Percentiles rank a stretch among this genome's conserved stretches.
Conservation (phyloP, 345 rosid species). For the Streptanthus diversifolius region DNA sequence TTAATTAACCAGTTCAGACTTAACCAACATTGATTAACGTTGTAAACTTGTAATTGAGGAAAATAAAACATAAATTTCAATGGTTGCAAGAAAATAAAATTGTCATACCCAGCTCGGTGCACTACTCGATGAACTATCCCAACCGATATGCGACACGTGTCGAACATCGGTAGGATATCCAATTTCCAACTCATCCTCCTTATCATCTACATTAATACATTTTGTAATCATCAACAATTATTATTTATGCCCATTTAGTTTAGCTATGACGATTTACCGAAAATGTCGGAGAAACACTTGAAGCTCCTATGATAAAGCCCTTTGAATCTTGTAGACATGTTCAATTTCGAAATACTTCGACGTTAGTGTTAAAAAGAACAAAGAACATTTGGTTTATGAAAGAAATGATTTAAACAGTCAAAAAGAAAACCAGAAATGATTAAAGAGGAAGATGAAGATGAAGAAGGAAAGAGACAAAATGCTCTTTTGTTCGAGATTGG, state of each 20-base stretch:
- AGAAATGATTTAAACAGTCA: neutral
- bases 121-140: conserved; percentile 69
- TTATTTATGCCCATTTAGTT: neutral
- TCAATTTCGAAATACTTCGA: conserved; percentile 9
- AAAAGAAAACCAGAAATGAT: neutral
- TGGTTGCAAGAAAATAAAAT: neutral
- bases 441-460: conserved; percentile 10
- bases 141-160: conserved; percentile 94
- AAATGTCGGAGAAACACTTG: conserved; percentile 73
- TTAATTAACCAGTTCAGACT: neutral
- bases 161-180: conserved; percentile 93
- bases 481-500: conserved; percentile 15
- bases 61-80: neutral
- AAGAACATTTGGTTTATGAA: neutral
- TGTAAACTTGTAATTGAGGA: no score
- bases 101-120: conserved; percentile 89
- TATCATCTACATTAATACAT: conserved; percentile 45
- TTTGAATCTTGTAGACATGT: conserved; percentile 78
- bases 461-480: conserved; percentile 26
- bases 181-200: conserved; percentile 71
- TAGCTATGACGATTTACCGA: conserved; percentile 39
- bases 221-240: neutral
- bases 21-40: neutral
- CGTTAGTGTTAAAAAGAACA: neutral
- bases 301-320: conserved; percentile 73